phyloP scores from a whole-genome alignment of 805 yeast genomes.

The Wickerhamiella dianesei region DNA sequence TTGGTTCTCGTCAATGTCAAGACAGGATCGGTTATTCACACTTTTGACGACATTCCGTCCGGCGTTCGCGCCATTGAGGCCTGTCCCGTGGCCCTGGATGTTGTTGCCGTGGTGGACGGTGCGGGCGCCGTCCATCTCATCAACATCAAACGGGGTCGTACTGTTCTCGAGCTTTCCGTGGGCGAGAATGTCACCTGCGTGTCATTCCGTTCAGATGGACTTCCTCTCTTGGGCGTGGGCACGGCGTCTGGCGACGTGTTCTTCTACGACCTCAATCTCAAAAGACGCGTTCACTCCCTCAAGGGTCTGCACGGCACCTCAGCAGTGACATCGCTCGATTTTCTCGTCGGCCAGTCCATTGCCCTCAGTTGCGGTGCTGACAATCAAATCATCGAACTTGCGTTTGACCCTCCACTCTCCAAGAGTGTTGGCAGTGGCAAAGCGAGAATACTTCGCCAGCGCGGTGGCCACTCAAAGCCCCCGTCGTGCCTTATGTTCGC shows the following conservation, averaged over 20 bases:
- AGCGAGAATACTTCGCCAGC: constrained; percentile 78
- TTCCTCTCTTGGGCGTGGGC: constrained; percentile 69
- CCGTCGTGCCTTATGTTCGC: constrained; percentile 67
- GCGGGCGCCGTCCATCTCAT: constrained; percentile 53
- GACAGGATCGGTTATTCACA: constrained; percentile 57
- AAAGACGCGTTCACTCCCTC: constrained; percentile 61
- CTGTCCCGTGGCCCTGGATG: constrained; percentile 71
- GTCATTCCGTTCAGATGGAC: constrained; percentile 84
- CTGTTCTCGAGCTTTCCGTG: constrained; percentile 34
- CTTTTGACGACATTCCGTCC: constrained; percentile 36
- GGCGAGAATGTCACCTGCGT: constrained; percentile 38
- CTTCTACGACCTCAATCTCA: constrained; percentile 67
- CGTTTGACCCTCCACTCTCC: constrained; percentile 78
- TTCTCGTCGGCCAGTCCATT: constrained; percentile 84
- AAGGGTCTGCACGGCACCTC: constrained; percentile 64
- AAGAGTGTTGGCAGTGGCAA: constrained; percentile 48
- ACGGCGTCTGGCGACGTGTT: constrained; percentile 67
- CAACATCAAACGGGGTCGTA: constrained; percentile 52
- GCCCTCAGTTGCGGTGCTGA: constrained; percentile 84
- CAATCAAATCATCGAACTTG: constrained; percentile 76
- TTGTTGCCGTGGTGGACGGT: constrained; percentile 62
- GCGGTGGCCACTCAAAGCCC: constrained; percentile 97
- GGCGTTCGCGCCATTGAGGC: constrained; percentile 58
- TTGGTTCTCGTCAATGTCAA: constrained; percentile 58
- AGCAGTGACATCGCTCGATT: constrained; percentile 61